Percentiles rank a stretch among this genome's conserved stretches.
Conservation (phyloP, 2,329 filamentous ascomycete species). For the Botrytis pseudocinerea region DNA sequence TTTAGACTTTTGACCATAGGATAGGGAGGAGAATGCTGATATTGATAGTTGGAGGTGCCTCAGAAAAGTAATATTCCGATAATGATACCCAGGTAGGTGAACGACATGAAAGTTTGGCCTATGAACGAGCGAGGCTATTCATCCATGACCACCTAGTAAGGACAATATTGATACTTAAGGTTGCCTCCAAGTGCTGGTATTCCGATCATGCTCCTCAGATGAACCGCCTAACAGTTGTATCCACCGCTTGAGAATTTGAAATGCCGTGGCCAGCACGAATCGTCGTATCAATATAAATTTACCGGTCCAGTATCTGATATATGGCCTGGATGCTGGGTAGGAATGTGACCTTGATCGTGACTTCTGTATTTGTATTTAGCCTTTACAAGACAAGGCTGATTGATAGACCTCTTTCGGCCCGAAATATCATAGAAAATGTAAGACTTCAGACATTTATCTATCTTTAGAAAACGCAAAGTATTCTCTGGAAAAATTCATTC, state of each 20-base stretch:
- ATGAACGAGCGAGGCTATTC: not conserved
- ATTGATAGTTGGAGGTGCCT: not conserved
- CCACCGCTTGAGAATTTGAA: not conserved
- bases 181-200: not conserved
- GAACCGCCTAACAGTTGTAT: not conserved
- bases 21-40: not conserved
- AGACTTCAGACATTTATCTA: constrained; percentile 10
- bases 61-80: not conserved
- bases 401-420: constrained; percentile 21
- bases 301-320: not conserved
- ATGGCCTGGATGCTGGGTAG: not conserved
- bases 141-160: not conserved
- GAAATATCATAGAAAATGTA: constrained; percentile 19
- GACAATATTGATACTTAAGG: not conserved
- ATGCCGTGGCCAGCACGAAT: not conserved
- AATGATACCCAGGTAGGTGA: not conserved
- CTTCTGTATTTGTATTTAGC: constrained; percentile 23
- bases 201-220: not conserved
- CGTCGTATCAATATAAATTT: not conserved
- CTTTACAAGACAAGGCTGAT: constrained; percentile 25
- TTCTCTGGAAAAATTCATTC: not conserved
- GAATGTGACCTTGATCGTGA: constrained; percentile 6
- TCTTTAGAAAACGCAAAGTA: not conserved
- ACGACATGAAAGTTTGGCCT: not conserved
- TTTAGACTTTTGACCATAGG: not conserved